Evolutionary conservation across 1,139 yeast species (phyloP).

Genomic region (Zygoascus sp.): DNA sequence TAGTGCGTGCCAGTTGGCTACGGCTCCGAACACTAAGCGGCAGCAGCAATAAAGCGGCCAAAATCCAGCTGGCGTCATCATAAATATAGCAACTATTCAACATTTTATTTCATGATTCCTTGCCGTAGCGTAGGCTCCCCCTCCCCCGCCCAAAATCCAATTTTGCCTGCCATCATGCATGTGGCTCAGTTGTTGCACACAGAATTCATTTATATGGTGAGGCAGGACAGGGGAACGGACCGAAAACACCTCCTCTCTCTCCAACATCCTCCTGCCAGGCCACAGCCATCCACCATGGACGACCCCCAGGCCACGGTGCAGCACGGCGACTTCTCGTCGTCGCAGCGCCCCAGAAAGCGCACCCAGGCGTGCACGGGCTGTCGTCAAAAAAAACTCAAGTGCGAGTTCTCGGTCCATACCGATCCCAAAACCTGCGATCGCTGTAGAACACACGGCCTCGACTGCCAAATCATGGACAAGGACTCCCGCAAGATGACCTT

Average conservation of each 20-base stretch:
- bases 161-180: not conserved
- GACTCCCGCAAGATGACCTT: conserved; percentile 20
- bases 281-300: not conserved
- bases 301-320: not conserved
- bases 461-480: conserved; percentile 22
- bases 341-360: conserved; percentile 22
- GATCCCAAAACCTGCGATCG: conserved; percentile 25
- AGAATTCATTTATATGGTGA: not conserved
- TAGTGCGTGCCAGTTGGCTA: no score
- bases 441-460: conserved; percentile 21
- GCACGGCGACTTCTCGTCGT: not conserved
- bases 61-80: no score
- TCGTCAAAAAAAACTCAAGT: conserved; percentile 24
- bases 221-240: not conserved
- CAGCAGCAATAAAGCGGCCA: no score
- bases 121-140: no score
- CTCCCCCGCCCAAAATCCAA: no score
- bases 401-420: conserved; percentile 20
- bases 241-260: not conserved
- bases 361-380: conserved; percentile 25
- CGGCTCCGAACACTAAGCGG: no score
- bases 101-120: no score
- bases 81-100: no score
- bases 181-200: not conserved
- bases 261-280: not conserved